Conservation (phyloP, 768 basidiomycete species). For the Gymnopilus dilepis region DNA sequence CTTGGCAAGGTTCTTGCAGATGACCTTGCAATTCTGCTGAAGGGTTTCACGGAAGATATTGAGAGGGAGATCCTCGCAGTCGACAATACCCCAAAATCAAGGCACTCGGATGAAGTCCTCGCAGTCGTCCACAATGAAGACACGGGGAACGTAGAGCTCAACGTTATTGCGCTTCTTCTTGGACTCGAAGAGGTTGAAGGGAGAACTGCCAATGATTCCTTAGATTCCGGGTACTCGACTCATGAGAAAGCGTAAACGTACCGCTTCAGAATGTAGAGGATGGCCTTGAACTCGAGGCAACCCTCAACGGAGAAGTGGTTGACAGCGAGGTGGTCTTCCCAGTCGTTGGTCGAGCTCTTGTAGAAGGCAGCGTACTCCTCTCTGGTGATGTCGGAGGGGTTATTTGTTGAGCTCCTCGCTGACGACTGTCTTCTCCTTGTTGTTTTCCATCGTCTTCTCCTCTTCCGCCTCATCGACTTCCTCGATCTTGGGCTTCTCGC, state of each 20-base stretch:
- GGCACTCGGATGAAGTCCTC: conserved; percentile 99
- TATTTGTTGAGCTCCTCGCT: no score
- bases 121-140: conserved; percentile 99
- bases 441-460: no score
- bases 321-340: conserved; percentile 99
- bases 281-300: conserved; percentile 99
- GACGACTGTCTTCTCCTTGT: no score
- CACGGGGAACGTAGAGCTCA: conserved; percentile 99
- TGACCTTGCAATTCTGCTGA: conserved; percentile 99
- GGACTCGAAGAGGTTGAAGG: conserved; percentile 99
- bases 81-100: conserved; percentile 99
- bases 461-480: no score
- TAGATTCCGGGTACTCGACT: conserved; percentile 5
- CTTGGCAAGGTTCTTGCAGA: conserved; percentile 99
- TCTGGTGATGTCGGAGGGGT: no score
- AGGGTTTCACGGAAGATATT: conserved; percentile 99
- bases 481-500: no score
- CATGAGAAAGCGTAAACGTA: conserved; percentile 38
- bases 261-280: conserved; percentile 97
- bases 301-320: conserved; percentile 99
- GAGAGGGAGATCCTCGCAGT: conserved; percentile 98
- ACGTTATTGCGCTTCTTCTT: conserved; percentile 99
- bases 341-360: conserved; percentile 99
- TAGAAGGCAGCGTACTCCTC: conserved; percentile 68
- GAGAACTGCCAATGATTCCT: conserved; percentile 62